A percentile compares a stretch with the other conserved stretches of the same genome.
phyloP scores from a whole-genome alignment of 2,329 filamentous ascomycete genomes.

The Aureobasidium sp. region DNA sequence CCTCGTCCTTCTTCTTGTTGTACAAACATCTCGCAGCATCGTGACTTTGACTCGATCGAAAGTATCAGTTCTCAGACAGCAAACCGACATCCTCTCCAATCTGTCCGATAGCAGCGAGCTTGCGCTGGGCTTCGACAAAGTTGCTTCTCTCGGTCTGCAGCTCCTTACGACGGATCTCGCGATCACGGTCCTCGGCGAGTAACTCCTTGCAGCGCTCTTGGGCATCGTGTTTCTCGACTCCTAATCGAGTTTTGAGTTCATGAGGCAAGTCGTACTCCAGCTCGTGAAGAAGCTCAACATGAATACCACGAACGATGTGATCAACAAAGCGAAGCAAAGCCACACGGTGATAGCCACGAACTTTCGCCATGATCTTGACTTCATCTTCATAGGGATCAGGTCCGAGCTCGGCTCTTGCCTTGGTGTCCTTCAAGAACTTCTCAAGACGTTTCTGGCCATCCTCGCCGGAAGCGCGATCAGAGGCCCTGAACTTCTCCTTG shows the following conservation, averaged over 20 bases:
- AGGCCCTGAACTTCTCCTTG: too few species aligned
- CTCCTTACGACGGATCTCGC: slow-evolving; percentile 20
- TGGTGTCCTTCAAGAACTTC: too few species aligned
- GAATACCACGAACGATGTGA: slow-evolving; percentile 33
- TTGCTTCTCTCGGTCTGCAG: slow-evolving; percentile 17
- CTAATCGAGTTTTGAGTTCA: too few species aligned
- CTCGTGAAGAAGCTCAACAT: slow-evolving; percentile 30
- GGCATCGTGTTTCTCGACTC: too few species aligned
- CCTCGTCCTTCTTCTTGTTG: neutral
- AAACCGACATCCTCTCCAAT: neutral
- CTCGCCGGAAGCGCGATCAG: too few species aligned
- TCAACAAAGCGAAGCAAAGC: slow-evolving; percentile 60
- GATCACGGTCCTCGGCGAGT: slow-evolving; percentile 30
- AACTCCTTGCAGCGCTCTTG: slow-evolving; percentile 23
- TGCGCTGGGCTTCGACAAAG: slow-evolving; percentile 13
- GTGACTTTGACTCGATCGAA: neutral
- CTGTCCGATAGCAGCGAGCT: slow-evolving; percentile 14
- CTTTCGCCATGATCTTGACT: too few species aligned
- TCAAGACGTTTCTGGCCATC: too few species aligned
- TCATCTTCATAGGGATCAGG: too few species aligned
- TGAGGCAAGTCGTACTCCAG: too few species aligned
- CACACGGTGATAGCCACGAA: too few species aligned
- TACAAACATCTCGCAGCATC: neutral
- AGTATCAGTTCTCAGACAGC: neutral
- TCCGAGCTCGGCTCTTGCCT: too few species aligned